These are phyloP conservation scores for Medicago ruthenica DNA, from an alignment of 306 rosid genomes.

Conservation along the genomic window DNA sequence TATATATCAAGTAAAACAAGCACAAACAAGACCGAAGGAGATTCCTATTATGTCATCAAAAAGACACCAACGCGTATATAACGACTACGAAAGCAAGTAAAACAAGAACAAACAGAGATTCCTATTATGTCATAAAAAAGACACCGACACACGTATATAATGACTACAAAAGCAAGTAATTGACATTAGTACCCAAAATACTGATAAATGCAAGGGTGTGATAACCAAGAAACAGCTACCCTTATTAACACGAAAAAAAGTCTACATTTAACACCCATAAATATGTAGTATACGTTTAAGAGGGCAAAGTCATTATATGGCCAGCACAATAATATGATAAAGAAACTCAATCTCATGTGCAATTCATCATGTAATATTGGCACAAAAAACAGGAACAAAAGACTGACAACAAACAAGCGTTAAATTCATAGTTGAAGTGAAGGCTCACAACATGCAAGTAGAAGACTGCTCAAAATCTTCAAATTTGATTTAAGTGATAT, in stretches of 20 bases:
- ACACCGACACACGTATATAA: neutral
- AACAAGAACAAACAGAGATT: too few species aligned
- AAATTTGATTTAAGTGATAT: neutral
- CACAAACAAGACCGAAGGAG: neutral
- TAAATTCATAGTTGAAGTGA: neutral
- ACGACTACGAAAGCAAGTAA: neutral
- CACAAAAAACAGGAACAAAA: neutral
- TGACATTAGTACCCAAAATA: neutral
- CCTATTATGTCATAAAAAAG: neutral
- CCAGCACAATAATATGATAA: neutral
- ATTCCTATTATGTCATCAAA: neutral
- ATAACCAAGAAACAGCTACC: neutral
- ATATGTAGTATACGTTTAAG: too few species aligned
- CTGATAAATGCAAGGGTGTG: neutral
- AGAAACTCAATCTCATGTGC: neutral
- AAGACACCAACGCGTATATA: neutral
- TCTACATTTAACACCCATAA: too few species aligned
- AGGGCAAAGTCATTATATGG: neutral
- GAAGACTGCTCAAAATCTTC: neutral
- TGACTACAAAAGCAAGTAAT: too few species aligned
- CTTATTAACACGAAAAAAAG: neutral
- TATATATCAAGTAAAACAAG: neutral
- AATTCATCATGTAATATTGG: neutral
- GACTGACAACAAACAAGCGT: neutral
- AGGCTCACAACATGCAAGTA: neutral